These are phyloP conservation scores for Diplodia seriata DNA, from an alignment of 2,329 filamentous ascomycete genomes.

Conservation along the genomic window DNA sequence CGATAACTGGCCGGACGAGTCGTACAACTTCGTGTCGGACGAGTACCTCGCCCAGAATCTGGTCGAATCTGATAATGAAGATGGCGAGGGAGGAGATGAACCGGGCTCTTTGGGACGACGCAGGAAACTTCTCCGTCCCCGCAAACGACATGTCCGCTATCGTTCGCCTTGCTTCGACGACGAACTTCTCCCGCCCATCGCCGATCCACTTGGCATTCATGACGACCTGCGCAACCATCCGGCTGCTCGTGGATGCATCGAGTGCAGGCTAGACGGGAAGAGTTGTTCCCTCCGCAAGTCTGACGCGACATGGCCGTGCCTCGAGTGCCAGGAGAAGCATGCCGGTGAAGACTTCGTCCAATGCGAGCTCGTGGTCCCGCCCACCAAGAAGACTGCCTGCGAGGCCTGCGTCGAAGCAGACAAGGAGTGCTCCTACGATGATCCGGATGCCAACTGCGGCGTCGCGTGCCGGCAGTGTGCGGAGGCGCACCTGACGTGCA, in stretches of 20 bases:
- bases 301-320: conserved; percentile 42
- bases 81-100: neutral
- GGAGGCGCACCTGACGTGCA: neutral
- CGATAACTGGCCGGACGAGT: conserved; percentile 16
- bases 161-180: neutral
- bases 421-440: conserved; percentile 16
- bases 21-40: neutral
- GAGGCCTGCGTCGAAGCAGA: conserved; percentile 33
- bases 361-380: conserved; percentile 45
- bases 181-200: conserved; percentile 34
- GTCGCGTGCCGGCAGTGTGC: conserved; percentile 12
- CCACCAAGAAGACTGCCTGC: conserved; percentile 44
- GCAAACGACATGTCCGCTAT: conserved; percentile 9
- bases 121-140: neutral
- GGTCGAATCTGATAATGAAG: neutral
- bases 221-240: conserved; percentile 47
- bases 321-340: neutral
- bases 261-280: conserved; percentile 39
- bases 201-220: conserved; percentile 37
- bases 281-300: conserved; percentile 41
- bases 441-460: neutral
- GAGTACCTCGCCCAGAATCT: neutral
- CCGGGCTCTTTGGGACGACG: neutral
- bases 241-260: conserved; percentile 44
- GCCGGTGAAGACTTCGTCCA: conserved; percentile 34